phyloP scores from a whole-genome alignment of 495 filamentous ascomycete species.

The Daldinia loculata region DNA sequence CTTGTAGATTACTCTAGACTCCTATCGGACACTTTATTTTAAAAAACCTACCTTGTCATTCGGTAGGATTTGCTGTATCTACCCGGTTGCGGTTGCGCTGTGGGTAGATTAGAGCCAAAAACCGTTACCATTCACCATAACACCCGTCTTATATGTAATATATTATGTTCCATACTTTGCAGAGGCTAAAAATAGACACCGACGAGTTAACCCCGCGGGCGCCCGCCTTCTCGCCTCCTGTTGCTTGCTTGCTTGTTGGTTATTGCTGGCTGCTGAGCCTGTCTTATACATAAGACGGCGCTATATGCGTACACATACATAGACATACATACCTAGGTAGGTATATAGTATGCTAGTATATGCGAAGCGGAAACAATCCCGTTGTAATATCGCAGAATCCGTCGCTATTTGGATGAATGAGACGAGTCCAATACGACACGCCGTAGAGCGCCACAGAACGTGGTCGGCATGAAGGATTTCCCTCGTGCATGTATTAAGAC shows the following conservation, averaged over 20 bases:
- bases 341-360: constrained; percentile 4
- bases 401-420: constrained; percentile 39
- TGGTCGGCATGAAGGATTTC: constrained; percentile 39
- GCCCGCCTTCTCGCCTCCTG: constrained; percentile 7
- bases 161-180: constrained; percentile 29
- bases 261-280: constrained; percentile 17
- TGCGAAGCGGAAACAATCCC: constrained; percentile 31
- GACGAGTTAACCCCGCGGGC: constrained; percentile 31
- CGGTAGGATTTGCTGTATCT: constrained; percentile 31
- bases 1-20: constrained; percentile 7
- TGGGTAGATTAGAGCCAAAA: constrained; percentile 20
- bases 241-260: background rate
- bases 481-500: constrained; percentile 27
- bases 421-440: constrained; percentile 32
- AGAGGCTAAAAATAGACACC: constrained; percentile 40
- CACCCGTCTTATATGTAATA: constrained; percentile 40
- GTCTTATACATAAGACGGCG: constrained; percentile 10
- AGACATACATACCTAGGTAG: background rate
- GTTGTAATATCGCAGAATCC: constrained; percentile 39
- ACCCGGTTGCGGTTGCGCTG: constrained; percentile 26
- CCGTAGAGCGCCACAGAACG: constrained; percentile 34
- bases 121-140: constrained; percentile 36
- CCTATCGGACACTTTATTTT: constrained; percentile 24
- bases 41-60: constrained; percentile 10
- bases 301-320: background rate